A percentile compares a stretch with the other conserved stretches of the same genome.
phyloP scores from a whole-genome alignment of 2,329 filamentous ascomycete genomes.

The Aspergillus sp. region DNA sequence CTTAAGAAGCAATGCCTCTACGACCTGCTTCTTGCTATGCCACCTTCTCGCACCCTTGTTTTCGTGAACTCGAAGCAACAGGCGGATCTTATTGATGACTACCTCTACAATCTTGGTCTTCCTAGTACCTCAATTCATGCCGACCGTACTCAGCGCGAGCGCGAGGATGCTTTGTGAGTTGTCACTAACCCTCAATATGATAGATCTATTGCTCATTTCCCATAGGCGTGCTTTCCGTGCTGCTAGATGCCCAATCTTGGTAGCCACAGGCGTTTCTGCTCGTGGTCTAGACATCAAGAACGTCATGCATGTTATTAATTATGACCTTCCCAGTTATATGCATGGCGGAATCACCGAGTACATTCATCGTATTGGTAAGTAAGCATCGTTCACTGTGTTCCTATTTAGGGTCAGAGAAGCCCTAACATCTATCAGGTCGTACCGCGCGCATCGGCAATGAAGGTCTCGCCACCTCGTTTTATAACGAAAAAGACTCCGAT shows the following conservation, averaged over 20 bases:
- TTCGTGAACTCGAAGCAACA: conserved; percentile 81
- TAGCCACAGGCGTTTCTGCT: conserved; percentile 82
- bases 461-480: conserved; percentile 87
- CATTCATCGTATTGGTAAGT: conserved; percentile 84
- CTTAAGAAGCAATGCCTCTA: conserved; percentile 70
- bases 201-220: background rate
- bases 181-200: background rate
- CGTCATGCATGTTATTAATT: conserved; percentile 91
- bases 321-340: conserved; percentile 71
- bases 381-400: background rate
- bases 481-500: conserved; percentile 70
- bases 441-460: conserved; percentile 90
- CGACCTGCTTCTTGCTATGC: conserved; percentile 68
- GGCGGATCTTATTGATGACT: conserved; percentile 86
- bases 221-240: conserved; percentile 71
- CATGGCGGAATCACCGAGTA: conserved; percentile 94
- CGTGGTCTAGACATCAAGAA: conserved; percentile 87
- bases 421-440: conserved; percentile 58
- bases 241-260: conserved; percentile 73
- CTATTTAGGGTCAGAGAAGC: background rate
- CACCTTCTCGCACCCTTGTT: conserved; percentile 77
- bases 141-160: conserved; percentile 83
- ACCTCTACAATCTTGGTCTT: conserved; percentile 73
- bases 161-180: conserved; percentile 81
- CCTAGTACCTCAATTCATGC: conserved; percentile 87